phyloP scores from a whole-genome alignment of 148 eudicot genomes.

The Chenopodium suecicum region DNA sequence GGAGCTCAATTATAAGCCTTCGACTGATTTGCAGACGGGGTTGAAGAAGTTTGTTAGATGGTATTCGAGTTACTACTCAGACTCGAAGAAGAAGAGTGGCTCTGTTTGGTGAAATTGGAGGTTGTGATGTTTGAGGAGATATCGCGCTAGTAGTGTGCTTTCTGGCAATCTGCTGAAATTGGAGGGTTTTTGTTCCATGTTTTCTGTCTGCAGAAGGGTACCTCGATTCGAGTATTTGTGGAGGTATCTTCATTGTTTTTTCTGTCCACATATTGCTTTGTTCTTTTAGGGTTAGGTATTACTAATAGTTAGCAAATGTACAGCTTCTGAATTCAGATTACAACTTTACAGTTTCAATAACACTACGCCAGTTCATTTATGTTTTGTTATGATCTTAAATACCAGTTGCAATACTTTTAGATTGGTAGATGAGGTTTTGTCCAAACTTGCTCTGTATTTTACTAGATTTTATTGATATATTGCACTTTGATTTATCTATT shows the following conservation, averaged over 20 bases:
- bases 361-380: conserved; percentile 10
- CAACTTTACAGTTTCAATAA: conserved; percentile 27
- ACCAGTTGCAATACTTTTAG: background rate
- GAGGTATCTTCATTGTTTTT: conserved; percentile 30
- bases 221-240: conserved; percentile 12
- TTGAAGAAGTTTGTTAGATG: conserved; percentile 78
- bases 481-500: background rate
- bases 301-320: conserved; percentile 36
- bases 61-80: conserved; percentile 54
- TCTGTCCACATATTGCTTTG: conserved; percentile 30
- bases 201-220: conserved; percentile 25
- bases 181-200: background rate
- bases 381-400: conserved; percentile 17
- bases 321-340: conserved; percentile 30
- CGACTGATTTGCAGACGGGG: conserved; percentile 60
- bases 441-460: background rate
- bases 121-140: background rate
- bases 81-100: conserved; percentile 41
- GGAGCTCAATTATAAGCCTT: conserved; percentile 68
- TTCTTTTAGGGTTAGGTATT: conserved; percentile 29
- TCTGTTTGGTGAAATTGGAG: conserved; percentile 25
- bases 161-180: conserved; percentile 16
- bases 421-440: background rate
- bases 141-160: background rate
- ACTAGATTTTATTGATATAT: background rate